Base-by-base conservation (phyloP, 2,329 filamentous ascomycete genomes). In the Pseudogymnoascus sp. region DNA sequence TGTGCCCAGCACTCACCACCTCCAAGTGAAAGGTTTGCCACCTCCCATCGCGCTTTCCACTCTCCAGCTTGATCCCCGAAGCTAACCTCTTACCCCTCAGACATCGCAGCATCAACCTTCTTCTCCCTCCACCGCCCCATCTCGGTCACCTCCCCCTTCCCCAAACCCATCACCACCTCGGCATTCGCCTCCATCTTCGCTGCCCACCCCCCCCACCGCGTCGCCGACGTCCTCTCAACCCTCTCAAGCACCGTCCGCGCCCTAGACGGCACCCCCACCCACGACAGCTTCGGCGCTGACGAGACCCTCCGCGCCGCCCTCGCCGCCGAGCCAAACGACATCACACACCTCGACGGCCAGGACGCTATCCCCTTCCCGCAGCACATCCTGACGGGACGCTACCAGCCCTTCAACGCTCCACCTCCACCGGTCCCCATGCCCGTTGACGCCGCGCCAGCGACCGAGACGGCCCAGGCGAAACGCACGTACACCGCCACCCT, bases 41-140 rank as follows among this genome's bases (percentile, higher is more conserved):
- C n/a, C 11, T 31, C 12, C 7, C 21, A 2, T 37, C 1, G 18
- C 53, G 61, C 25, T 64, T 61, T 65, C 3, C 14, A n/a, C 1
- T 11, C 28, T 3, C 35, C 12, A 31, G 4, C 31, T 33, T 3
- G 16, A 21, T 23, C 1, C 10, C 6, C 16, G 21, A 40, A 69
- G 63, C 73, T 56, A 64, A 62, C n/a, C 25, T 8, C 31, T n/a
- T 10, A 11, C 23, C 59, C 56, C 66, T 4, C 68, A 97, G 94
- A 95, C 72, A 83, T 97, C 65, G 88, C 89, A 67, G 81, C 96
- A 53, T 94, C 93, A 6, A 89, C 89, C 65, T 97, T 99, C 82
- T 97, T 97, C 80, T 95, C 92, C 66, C 88, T 96, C 68, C 91
- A 99, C 77, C 87, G 94, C 66, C 94, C 94, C 53, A 93, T 99